Evolutionary conservation across 2,329 filamentous ascomycete species (phyloP).

Genomic region (Aspergillus awamori): DNA sequence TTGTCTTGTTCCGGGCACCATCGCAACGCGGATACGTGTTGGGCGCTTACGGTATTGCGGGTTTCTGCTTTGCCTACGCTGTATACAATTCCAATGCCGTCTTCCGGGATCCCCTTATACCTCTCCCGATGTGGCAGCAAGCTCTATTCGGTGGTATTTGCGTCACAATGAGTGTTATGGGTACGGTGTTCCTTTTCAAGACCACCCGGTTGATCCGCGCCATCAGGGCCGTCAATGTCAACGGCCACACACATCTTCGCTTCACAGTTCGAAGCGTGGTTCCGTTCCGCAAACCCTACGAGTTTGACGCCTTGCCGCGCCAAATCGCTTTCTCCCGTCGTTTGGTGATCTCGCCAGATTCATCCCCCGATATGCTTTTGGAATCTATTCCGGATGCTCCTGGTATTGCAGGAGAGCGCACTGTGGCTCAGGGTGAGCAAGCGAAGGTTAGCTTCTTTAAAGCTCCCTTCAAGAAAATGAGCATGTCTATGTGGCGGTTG

Average conservation of each 20-base stretch:
- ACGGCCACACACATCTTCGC: conserved; percentile 36
- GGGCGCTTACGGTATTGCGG: conserved; percentile 60
- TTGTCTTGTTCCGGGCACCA: conserved; percentile 66
- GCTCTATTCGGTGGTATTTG: conserved; percentile 61
- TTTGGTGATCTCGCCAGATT: conserved; percentile 34
- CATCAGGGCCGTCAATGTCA: conserved; percentile 56
- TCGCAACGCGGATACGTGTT: conserved; percentile 66
- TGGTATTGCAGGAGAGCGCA: not conserved
- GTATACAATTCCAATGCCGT: conserved; percentile 56
- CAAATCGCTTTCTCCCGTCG: conserved; percentile 40
- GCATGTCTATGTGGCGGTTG: conserved; percentile 32
- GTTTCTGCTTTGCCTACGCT: conserved; percentile 57
- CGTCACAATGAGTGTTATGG: conserved; percentile 62
- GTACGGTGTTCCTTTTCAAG: conserved; percentile 61
- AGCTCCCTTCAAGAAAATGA: conserved; percentile 36
- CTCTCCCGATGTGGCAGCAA: conserved; percentile 60
- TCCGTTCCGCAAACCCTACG: conserved; percentile 42
- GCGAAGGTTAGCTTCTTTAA: conserved; percentile 36
- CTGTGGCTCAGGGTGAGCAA: conserved; percentile 17
- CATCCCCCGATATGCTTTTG: conserved; percentile 23
- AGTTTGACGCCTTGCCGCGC: conserved; percentile 37
- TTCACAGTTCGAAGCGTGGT: conserved; percentile 41
- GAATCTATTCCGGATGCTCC: conserved; percentile 10
- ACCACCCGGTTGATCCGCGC: conserved; percentile 60
- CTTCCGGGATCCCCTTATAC: conserved; percentile 54